Evolutionary conservation across 768 basidiomycete species (phyloP), one percentile per base, ranked within the genome.

Genomic region (Hygrocybe coccinea): DNA sequence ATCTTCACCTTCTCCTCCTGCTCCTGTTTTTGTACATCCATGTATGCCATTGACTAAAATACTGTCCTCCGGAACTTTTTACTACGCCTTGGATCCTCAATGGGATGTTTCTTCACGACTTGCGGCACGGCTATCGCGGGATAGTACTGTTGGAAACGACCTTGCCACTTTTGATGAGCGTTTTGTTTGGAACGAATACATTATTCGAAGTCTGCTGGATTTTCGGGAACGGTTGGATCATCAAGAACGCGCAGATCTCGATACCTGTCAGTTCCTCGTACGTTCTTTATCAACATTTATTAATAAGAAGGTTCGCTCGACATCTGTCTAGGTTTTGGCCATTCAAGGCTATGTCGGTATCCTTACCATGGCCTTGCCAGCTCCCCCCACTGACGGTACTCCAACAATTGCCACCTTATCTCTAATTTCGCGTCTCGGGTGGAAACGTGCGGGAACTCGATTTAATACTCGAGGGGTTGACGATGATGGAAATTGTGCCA

Each of bases 381-480:
- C 83, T 19, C 89, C 84, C 15, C 89, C 89, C 19, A 84, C 83
- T 33, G 80, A 83, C 69, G 86, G 84, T n/a, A 69, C 81, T 33
- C 91, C 86, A 6, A 78, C 79, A 17, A 76, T 90, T 56, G 88
- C 83, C 3, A 89, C 89, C 1, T 69, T 97, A 19, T 82, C 86
- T 3, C 72, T 99, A 55, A 87, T 97, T 49, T 92, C 89, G 11
- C 78, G 97, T 38, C 78, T 98, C 4, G 87, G 94, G 9, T 95
- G 91, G 86, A 95, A 92, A 72, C 80, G 95, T 60, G 95, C 97
- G 22, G 97, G 97, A 2, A 97, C 97, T 17, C 83, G 97, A 37
- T 99, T 98, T 75, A 97, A 97, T 68, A 94, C 94, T 11, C 82
- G 95, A 56, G 95, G 95, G 1, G 89, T 98, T 9, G 95, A 97